Evolutionary conservation across 1,284 basidiomycete genomes (phyloP), one percentile per base, ranked within the genome.

Genomic region (Blastosporella zonata): DNA sequence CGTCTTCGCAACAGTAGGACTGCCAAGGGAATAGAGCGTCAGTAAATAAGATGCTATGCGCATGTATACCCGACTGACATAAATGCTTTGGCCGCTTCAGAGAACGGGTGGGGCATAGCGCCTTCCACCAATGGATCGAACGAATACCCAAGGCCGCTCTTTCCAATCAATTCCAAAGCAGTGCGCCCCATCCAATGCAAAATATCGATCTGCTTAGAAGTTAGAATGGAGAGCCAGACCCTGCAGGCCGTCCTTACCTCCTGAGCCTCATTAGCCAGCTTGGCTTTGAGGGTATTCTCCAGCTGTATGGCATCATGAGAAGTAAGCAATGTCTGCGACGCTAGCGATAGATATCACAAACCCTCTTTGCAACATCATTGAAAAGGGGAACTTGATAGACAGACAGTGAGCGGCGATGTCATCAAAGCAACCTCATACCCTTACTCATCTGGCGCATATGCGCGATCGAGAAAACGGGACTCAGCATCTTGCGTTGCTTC

Each of bases 401-500:
- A 27, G 7, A 17, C 3, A 45, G 18, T 15, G 17, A 9, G 29
- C 27, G 1, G 27, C 18, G 12, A n/a, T n/a, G n/a, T n/a, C n/a
- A n/a, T n/a, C n/a, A n/a, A n/a, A n/a, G n/a, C 21, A 25, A 35
- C 6, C n/a, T 22, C 8, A 27, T 3, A 8, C 13, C 51, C 56
- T 18, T 38, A 67, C 66, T 43, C 65, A 69, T 65, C 37, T 63
- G 54, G 2, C 65, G 59, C 62, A 69, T 61, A 46, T 68, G 61
- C 4, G 58, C 58, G 29, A 60, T 60, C 0, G 65, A 67, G 41
- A 69, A 69, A 1, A 67, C 64, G 1, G 66, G 66, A 35, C 64
- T 67, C n/a, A 69, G 38, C 59, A 67, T 59, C 43, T 63, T 66
- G 42, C 63, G 55, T 46, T 69, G 62, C 31, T 58, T 64, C 6